Evolutionary conservation across 225 moss, liverwort and hornwort species (phyloP), one percentile per base, ranked within the genome.

Genomic region (Sphagnum contortum): DNA sequence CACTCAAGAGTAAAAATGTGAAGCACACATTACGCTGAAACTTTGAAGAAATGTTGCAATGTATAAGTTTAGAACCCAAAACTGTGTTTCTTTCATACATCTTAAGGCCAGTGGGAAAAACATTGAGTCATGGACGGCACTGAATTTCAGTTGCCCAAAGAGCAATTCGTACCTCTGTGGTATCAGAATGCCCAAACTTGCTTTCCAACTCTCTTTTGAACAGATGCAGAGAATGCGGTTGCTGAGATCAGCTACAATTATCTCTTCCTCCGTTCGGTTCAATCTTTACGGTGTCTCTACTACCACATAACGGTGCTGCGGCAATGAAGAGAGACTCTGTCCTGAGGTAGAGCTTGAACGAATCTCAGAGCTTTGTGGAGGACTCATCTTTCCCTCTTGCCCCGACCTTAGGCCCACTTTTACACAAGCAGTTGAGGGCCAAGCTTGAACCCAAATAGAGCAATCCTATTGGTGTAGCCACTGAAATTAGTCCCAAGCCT

Each of bases 111-210:
- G 29, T 29, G 29, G 29, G 1, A 29, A 29, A 29, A 29, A 29
- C 29, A 29, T 29, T 29, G 0, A 29, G 29, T 29, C 29, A 29
- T 29, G 29, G 29, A 29, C 29, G 29, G 29, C 29, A 29, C 29
- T 29, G 29, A 29, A 29, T 29, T 29, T 29, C 29, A 29, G 29
- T 29, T 29, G 29, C 29, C 29, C 29, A 29, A 29, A 29, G 0
- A 0, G 29, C 29, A 29, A 29, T 29, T 29, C 67, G 74, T 79
- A 95, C 94, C 94, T 86, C 64, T 89, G 84, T 9, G 94, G 83
- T 60, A 91, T 60, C 64, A 69, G 69, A 62, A 88, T 69, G 44
- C 80, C 81, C 60, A 29, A 29, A 1, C 0, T 69, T 79, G 61
- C 58, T 74, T 47, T 73, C 76, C 74, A 95, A 68, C 60, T 79